phyloP scores from a whole-genome alignment of 164 flowering plant species.

The Vitis cinerea region DNA sequence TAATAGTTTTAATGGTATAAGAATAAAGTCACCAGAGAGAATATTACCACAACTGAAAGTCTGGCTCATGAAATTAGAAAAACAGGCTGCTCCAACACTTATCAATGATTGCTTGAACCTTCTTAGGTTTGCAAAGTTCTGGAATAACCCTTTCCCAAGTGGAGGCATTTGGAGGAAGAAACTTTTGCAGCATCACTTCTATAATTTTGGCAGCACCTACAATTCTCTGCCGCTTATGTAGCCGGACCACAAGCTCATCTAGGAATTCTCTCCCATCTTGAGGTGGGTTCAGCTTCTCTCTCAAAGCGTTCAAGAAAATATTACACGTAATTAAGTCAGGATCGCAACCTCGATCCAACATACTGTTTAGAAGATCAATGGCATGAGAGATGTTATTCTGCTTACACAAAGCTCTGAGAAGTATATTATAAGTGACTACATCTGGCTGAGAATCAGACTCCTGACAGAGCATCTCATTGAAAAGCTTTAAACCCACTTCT shows the following conservation, averaged over 20 bases:
- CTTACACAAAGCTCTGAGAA: slow-evolving; percentile 65
- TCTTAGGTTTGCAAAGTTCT: slow-evolving; percentile 57
- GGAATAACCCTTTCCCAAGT: slow-evolving; percentile 63
- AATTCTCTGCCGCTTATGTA: slow-evolving; percentile 48
- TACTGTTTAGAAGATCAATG: slow-evolving; percentile 58
- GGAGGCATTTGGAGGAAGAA: slow-evolving; percentile 52
- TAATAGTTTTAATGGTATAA: no score
- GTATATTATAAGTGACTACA: slow-evolving; percentile 73
- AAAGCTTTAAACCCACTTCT: slow-evolving; percentile 63
- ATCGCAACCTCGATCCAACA: slow-evolving; percentile 77
- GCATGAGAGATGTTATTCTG: slow-evolving; percentile 49
- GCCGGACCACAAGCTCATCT: slow-evolving; percentile 67
- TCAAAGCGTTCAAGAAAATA: slow-evolving; percentile 55
- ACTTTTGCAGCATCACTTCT: slow-evolving; percentile 77
- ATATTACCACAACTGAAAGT: no score
- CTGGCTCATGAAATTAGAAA: slow-evolving; percentile 20
- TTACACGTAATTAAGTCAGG: slow-evolving; percentile 73
- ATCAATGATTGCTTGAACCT: slow-evolving; percentile 46
- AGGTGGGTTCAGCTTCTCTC: slow-evolving; percentile 51
- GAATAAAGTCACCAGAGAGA: no score
- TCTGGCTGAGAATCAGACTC: slow-evolving; percentile 60
- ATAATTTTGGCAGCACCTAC: slow-evolving; percentile 58
- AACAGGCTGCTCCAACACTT: slow-evolving; percentile 51
- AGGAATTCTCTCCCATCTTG: slow-evolving; percentile 69
- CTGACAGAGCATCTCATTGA: slow-evolving; percentile 72